These are phyloP conservation scores for Pseudomassariella vexata DNA, from an alignment of 2,329 filamentous ascomycete species.

Conservation along the genomic window DNA sequence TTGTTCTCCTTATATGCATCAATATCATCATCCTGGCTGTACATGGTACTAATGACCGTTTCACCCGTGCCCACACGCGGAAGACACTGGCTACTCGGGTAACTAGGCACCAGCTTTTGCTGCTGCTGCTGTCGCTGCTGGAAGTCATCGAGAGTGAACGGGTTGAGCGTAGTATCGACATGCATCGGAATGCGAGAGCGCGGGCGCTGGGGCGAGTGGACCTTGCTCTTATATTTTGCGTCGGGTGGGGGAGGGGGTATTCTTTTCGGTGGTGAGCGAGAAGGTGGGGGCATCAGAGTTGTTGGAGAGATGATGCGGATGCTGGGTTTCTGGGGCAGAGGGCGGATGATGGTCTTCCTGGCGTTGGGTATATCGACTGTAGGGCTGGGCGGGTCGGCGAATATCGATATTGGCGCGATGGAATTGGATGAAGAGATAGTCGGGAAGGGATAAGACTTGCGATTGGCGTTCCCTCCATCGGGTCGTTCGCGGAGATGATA, in stretches of 20 bases:
- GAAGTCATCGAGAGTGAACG: neutral
- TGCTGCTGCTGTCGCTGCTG: neutral
- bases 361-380: neutral
- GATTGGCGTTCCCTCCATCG: constrained; percentile 1
- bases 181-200: too few relatives aligned
- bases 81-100: constrained; percentile 4
- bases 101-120: constrained; percentile 1
- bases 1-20: neutral
- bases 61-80: neutral
- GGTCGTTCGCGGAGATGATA: neutral
- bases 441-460: neutral
- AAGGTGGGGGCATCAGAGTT: too few relatives aligned
- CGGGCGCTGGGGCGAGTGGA: too few relatives aligned
- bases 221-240: too few relatives aligned
- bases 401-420: too few relatives aligned
- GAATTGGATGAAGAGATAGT: neutral
- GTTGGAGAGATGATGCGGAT: too few relatives aligned
- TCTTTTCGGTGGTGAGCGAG: neutral
- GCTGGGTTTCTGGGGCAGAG: neutral
- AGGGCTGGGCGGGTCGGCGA: too few relatives aligned
- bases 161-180: neutral
- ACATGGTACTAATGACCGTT: neutral
- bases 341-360: neutral
- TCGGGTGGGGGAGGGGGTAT: neutral
- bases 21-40: neutral